phyloP scores from a whole-genome alignment of 345 rosid genomes.

The Excoecaria agallocha region DNA sequence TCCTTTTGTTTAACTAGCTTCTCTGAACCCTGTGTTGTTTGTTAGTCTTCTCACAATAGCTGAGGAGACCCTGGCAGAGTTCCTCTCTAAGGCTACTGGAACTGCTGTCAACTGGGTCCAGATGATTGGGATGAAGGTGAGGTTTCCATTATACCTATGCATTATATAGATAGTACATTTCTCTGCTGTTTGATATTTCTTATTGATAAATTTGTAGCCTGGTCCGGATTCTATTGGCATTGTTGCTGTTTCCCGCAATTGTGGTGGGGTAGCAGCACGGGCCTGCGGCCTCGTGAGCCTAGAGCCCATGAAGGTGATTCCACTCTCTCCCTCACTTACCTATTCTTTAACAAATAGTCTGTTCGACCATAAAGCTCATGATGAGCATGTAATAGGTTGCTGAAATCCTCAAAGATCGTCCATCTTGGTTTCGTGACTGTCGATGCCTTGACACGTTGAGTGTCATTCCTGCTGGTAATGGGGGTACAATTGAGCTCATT shows the following conservation, averaged over 20 bases:
- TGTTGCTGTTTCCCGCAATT: constrained; percentile 97
- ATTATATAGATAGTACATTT: neutral
- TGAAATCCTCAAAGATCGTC: constrained; percentile 96
- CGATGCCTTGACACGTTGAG: constrained; percentile 70
- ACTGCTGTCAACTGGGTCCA: constrained; percentile 99
- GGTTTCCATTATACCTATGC: neutral
- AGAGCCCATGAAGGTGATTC: constrained; percentile 86
- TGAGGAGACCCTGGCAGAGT: constrained; percentile 93
- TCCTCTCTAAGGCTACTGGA: constrained; percentile 96
- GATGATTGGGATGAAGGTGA: constrained; percentile 99
- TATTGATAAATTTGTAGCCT: constrained; percentile 54
- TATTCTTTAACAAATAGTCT: neutral
- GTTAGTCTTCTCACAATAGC: constrained; percentile 83
- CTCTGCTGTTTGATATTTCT: neutral
- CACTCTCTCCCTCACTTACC: neutral
- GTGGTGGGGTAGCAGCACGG: constrained; percentile 98
- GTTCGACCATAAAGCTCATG: neutral
- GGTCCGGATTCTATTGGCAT: constrained; percentile 99
- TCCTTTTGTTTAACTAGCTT: neutral
- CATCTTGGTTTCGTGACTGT: constrained; percentile 93
- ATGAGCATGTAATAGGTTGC: constrained; percentile 51
- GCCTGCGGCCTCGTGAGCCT: constrained; percentile 99
- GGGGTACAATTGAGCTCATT: constrained; percentile 83
- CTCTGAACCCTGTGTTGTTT: neutral
- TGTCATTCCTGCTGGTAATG: constrained; percentile 78